Base-by-base conservation (phyloP, 331 rosid genomes). In the Erythrophleum ivorense region DNA sequence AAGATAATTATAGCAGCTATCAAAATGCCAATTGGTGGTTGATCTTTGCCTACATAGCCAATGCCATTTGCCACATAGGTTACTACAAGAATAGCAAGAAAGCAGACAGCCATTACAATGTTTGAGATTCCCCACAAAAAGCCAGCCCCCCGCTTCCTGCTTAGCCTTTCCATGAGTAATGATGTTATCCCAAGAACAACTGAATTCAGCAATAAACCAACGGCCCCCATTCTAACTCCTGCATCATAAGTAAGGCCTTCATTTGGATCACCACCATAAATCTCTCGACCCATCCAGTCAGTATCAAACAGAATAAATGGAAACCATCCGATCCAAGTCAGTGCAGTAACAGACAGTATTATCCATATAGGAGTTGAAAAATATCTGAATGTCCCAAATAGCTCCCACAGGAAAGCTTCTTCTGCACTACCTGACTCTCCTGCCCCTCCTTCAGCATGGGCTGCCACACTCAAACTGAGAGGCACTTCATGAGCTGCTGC, bases 241-340 rank as follows among this genome's bases (percentile, higher is more conserved):
- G 43, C 9, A 85, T 89, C 93, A 83, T 95, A 93, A 74, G 46
- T 80, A 83, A 60, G 87, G 84, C 91, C 97, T 66, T 85, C 89
- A 84, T 91, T 93, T 84, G 99, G 98, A 89, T 93, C 83, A 76
- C 98, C 99, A 2, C 98, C 98, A 82, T 93, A 95, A 83, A 95
- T 92, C 90, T 95, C 99, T 84, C 99, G 87, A 80, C 98, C 98
- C 97, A 95, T 91, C 98, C 98, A 95, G 77, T 93, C 98, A 74
- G 98, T 95, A 88, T 95, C 97, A 78, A 91, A 95, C 29, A 92
- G 97, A 82, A 80, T 78, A 85, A 95, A 93, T 38, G 98, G 99
- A 86, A 95, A 95, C 99, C 99, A 95, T 34, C 98, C 99, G 73
- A 87, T 85, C 99, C 99, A 93, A 71, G 92, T 95, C 46, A 95